A percentile compares a stretch with the other conserved stretches of the same genome.
phyloP scores from a whole-genome alignment of 208 protist species.

The Porcisia deanei region DNA sequence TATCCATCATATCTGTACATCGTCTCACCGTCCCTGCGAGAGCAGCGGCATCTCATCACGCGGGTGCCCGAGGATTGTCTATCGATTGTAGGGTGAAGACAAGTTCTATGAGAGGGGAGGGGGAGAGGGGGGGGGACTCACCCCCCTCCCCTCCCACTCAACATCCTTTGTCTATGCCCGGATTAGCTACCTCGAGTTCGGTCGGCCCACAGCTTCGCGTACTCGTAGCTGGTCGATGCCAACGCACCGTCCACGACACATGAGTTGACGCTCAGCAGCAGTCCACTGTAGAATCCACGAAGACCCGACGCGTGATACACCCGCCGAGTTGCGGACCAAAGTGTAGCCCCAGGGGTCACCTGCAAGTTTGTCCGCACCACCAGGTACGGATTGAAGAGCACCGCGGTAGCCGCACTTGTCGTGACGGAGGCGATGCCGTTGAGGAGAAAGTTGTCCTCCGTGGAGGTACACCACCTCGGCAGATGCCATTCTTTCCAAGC shows the following conservation, averaged over 20 bases:
- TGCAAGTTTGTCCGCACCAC: constrained; percentile 85
- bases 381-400: constrained; percentile 86
- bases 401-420: constrained; percentile 67
- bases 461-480: constrained; percentile 45
- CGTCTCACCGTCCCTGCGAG: too few species aligned
- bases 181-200: constrained; percentile 23
- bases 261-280: constrained; percentile 64
- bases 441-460: constrained; percentile 73
- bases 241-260: constrained; percentile 77
- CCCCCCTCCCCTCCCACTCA: neutral
- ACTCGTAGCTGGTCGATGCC: constrained; percentile 85
- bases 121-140: neutral
- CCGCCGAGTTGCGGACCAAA: constrained; percentile 45
- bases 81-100: too few species aligned
- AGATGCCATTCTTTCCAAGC: constrained; percentile 11
- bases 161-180: neutral
- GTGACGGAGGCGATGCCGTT: constrained; percentile 64
- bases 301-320: constrained; percentile 61
- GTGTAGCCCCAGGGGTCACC: constrained; percentile 61
- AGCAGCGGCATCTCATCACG: too few species aligned
- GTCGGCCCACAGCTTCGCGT: constrained; percentile 84
- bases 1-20: too few species aligned
- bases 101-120: too few species aligned
- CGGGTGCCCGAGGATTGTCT: too few species aligned
- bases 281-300: constrained; percentile 70